Percentiles rank a stretch among this genome's conserved stretches.
Evolutionary conservation across 768 basidiomycete genomes (phyloP).

Genomic region (Lentinula sp.): DNA sequence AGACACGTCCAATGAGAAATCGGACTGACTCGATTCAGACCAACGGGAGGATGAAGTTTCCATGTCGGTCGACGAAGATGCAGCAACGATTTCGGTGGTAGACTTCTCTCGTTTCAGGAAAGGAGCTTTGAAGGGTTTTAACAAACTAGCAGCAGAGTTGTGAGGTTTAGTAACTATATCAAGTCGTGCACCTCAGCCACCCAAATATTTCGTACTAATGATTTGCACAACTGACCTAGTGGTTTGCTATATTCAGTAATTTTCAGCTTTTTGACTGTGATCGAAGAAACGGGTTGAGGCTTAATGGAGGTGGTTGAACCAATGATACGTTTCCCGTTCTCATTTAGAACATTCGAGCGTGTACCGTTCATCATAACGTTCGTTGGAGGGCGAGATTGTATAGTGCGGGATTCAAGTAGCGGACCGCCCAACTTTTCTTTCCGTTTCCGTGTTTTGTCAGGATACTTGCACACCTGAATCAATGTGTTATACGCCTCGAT

Average conservation of each 20-base stretch:
- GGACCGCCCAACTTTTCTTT: slow-evolving; percentile 39
- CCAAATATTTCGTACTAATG: background rate
- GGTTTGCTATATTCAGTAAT: slow-evolving; percentile 15
- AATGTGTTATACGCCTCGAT: background rate
- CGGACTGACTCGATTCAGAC: background rate
- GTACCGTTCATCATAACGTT: background rate
- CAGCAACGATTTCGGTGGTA: background rate
- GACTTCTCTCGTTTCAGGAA: slow-evolving; percentile 19
- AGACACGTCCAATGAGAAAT: background rate
- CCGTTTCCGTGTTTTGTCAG: slow-evolving; percentile 52
- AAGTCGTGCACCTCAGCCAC: background rate
- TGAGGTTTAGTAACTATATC: slow-evolving; percentile 34
- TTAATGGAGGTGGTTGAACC: background rate
- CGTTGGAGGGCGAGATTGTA: slow-evolving; percentile 11
- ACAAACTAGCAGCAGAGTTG: slow-evolving; percentile 30
- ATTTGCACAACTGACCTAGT: slow-evolving; percentile 21
- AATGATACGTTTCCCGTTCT: background rate
- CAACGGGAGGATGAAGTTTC: background rate
- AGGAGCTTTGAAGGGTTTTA: slow-evolving; percentile 42
- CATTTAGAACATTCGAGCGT: background rate
- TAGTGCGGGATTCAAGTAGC: slow-evolving; percentile 22
- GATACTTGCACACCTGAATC: slow-evolving; percentile 69
- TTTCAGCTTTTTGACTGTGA: slow-evolving; percentile 17
- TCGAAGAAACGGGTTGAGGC: background rate
- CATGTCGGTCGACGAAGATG: background rate